These are phyloP conservation scores for Gracilaria vermiculophylla DNA, from an alignment of 23 red algal species.

Conservation along the genomic window DNA sequence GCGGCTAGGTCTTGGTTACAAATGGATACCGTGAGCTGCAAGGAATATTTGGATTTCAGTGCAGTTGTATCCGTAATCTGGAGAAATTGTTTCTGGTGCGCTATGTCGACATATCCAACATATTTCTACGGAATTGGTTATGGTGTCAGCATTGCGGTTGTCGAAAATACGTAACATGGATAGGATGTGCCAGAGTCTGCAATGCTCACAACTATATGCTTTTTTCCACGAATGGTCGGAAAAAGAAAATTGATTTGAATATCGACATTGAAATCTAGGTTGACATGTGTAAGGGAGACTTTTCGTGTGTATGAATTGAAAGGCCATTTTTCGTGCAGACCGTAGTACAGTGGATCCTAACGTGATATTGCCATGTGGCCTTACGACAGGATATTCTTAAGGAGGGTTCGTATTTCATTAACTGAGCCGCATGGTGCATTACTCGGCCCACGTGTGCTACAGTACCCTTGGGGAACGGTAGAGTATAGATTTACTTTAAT, in stretches of 20 bases:
- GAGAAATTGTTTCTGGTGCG: not conserved
- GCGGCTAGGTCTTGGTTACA: constrained; percentile 21
- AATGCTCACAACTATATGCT: not conserved
- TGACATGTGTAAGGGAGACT: constrained; percentile 27
- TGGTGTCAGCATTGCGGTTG: not conserved
- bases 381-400: no score
- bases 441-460: no score
- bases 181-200: constrained; percentile 14
- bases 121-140: constrained; percentile 1
- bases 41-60: not conserved
- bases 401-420: no score
- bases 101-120: constrained; percentile 24
- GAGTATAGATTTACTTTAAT: no score
- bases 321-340: not conserved
- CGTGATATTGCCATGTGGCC: no score
- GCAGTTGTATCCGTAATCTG: constrained; percentile 20
- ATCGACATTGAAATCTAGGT: constrained; percentile 23
- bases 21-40: not conserved
- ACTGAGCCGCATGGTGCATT: no score
- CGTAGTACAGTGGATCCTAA: no score
- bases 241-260: constrained; percentile 10
- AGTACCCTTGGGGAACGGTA: no score
- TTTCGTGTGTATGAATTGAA: not conserved
- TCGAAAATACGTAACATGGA: not conserved
- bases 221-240: not conserved